phyloP scores from a whole-genome alignment of 305 asterid species.

The Ilex paraguariensis region DNA sequence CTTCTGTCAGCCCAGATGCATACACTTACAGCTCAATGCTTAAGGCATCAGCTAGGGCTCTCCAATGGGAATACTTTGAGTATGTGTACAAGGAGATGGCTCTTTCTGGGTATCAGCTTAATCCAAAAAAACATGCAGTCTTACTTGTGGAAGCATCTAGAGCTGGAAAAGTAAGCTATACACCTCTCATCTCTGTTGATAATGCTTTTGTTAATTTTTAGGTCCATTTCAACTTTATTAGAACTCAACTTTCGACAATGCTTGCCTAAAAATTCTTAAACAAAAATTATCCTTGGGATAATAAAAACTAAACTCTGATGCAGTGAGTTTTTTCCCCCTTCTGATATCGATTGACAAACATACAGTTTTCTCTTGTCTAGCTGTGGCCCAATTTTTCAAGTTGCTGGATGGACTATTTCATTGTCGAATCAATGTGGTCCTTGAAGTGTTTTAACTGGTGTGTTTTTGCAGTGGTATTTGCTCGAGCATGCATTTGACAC shows the following conservation, averaged over 20 bases:
- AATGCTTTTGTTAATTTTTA: no score
- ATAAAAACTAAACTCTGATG: no score
- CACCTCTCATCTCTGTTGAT: background rate
- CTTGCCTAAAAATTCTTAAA: no score
- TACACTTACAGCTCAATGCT: slow-evolving; percentile 78
- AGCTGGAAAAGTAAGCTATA: slow-evolving; percentile 71
- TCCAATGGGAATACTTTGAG: slow-evolving; percentile 92
- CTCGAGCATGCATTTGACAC: slow-evolving; percentile 80
- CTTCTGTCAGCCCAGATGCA: slow-evolving; percentile 42
- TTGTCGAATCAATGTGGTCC: no score
- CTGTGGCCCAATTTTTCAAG: no score
- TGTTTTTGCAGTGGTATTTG: slow-evolving; percentile 56
- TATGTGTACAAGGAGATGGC: slow-evolving; percentile 74
- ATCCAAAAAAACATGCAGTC: slow-evolving; percentile 48
- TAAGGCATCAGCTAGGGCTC: slow-evolving; percentile 75
- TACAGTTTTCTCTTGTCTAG: no score
- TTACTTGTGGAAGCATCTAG: slow-evolving; percentile 67
- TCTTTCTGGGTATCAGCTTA: slow-evolving; percentile 50
- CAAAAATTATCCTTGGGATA: no score
- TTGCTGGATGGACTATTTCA: no score
- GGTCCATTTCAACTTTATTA: background rate
- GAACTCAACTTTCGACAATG: no score
- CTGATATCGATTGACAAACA: no score
- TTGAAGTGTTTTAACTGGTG: no score
- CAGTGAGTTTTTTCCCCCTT: no score